Base-by-base conservation (phyloP, 805 yeast species). In the Candida orba region DNA sequence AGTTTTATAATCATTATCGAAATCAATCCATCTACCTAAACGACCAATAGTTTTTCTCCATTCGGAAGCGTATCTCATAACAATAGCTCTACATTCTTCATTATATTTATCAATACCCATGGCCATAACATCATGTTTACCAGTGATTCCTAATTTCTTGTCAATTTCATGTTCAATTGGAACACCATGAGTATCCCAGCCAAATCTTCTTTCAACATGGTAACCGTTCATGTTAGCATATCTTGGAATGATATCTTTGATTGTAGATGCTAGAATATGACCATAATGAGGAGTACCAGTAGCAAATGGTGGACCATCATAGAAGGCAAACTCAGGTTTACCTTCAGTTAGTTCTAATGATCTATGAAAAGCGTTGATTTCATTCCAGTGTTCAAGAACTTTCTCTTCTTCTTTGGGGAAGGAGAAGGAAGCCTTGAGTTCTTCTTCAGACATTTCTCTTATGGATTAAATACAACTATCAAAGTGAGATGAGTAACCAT, bases 281-380 rank as follows among this genome's bases (percentile, higher is more conserved):
- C 99, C 99, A 64, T 93, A 95, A 65, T 93, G 99, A 36, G 99
- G 99, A 32, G 97, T 87, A 60, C 99, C 99, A 2, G 99, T 93
- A 45, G 99, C 99, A 67, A 93, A 93, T 55, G 99, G 99, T 8
- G 99, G 99, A 25, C 99, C 99, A 69, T 93, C 99, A 60, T 85
- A 93, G 65, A 93, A 93, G 33, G 96, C 79, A 65, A 90, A 93
- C 46, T 81, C 84, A 31, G 95, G 93, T 53, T 79, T 78, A 44
- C 78, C 98, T 62, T 91, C 75, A 37, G 95, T 85, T 54, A 89
- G 72, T 62, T 90, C 81, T 52, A 88, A 64, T 27, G 95, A 79
- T 36, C 85, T 81, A 51, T 87, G 88, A 72, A 93, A 93, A n/a
- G 99, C 99, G 63, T 89, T 84, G 56, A 88, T 77, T 52, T 89